A percentile compares a stretch with the other conserved stretches of the same genome.
Conservation (phyloP, 805 yeast genomes). For the Cyberlindnera galapagoensis region DNA sequence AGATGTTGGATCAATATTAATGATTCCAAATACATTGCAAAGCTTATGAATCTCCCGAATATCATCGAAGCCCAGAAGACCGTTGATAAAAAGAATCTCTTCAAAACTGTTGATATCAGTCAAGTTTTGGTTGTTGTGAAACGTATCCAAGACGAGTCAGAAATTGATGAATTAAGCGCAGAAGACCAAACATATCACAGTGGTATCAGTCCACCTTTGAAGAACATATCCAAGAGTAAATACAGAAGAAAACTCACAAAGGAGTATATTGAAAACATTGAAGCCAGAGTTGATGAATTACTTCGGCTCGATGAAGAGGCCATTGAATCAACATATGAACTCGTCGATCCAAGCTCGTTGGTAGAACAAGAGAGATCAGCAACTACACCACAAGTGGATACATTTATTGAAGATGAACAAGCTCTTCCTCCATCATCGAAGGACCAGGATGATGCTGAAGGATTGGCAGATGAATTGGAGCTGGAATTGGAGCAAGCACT, state of each 20-base stretch:
- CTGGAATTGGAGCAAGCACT: constrained; percentile 53
- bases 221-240: constrained; percentile 60
- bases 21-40: constrained; percentile 69
- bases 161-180: constrained; percentile 31
- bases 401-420: constrained; percentile 4
- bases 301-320: constrained; percentile 76
- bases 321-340: constrained; percentile 70
- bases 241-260: constrained; percentile 67
- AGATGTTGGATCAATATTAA: constrained; percentile 74
- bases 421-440: constrained; percentile 1
- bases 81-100: constrained; percentile 80
- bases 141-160: constrained; percentile 40
- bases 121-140: constrained; percentile 79
- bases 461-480: constrained; percentile 36
- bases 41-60: constrained; percentile 85
- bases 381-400: constrained; percentile 1
- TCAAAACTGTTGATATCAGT: constrained; percentile 78
- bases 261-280: constrained; percentile 69
- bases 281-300: constrained; percentile 70
- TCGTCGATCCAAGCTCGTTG: constrained; percentile 46
- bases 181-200: constrained; percentile 39
- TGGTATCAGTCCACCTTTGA: constrained; percentile 80
- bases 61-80: constrained; percentile 83
- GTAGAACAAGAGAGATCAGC: background rate
- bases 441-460: constrained; percentile 4